Base-by-base conservation (phyloP, 2,329 filamentous ascomycete species). In the Coniella vitis region DNA sequence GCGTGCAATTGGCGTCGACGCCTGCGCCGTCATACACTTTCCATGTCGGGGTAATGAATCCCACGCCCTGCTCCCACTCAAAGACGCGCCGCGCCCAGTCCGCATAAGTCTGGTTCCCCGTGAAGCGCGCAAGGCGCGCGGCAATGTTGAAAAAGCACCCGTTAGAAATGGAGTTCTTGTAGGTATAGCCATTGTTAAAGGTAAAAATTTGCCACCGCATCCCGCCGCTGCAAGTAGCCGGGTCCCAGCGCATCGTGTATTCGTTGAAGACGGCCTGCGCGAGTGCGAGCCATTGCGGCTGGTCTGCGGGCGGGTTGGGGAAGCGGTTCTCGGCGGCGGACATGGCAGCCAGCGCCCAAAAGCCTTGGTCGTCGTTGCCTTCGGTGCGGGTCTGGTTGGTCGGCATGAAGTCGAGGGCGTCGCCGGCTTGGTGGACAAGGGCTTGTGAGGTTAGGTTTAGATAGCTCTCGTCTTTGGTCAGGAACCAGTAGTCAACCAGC, bases 311-410 rank as follows among this genome's bases (percentile, higher is more conserved):
- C 4, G 85, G 83, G 57, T 89, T 76, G 2, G 84, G 83, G 59
- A 86, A 91, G 54, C 81, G 82, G 58, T 83, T 79, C 66, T 94
- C 88, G 34, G 85, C 84, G 2, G 88, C 88, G 9, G 79, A 77
- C 73, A 94, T 86, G 52, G 84, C 86, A 1, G 87, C 80, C 71
- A 93, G 76, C n/a, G 79, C 86, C 88, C 88, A 94, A 67, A 93
- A 91, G 5, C 86, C 83, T 64, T 88, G 85, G 58, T 88, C 85
- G 55, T 89, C 85, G 65, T 87, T 88, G 55, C 84, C 84, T 53
- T 76, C 65, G 2, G 74, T 75, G 41, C 69, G 65, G 7, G 79
- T 81, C 63, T 83, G 80, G 63, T 84, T 84, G n/a, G 63, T 60
- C 3, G 84, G 84, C 81, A 85, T 83, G 61, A 74, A 86, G 61